Percentiles rank a stretch among this genome's conserved stretches.
These are phyloP conservation scores for Mallotus nudiflorus DNA, from an alignment of 345 rosid genomes.

Conservation along the genomic window DNA sequence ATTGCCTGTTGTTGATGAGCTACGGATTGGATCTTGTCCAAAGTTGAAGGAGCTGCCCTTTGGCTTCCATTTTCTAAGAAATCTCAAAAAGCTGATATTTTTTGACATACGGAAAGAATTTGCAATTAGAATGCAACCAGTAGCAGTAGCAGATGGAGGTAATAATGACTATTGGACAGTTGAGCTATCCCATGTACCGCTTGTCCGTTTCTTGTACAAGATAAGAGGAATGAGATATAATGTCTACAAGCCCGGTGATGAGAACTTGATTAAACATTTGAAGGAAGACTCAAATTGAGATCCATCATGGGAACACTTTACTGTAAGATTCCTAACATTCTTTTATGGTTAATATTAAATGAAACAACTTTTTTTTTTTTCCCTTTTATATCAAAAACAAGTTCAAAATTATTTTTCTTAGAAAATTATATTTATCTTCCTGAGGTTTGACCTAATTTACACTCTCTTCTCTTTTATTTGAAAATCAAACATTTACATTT, in stretches of 20 bases:
- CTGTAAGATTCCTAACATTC: too few relatives aligned
- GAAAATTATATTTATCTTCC: too few relatives aligned
- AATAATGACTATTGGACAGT: not conserved
- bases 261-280: not conserved
- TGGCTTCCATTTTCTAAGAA: not conserved
- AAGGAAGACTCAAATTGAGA: too few relatives aligned
- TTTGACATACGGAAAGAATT: not conserved
- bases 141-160: too few relatives aligned
- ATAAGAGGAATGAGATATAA: not conserved
- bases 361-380: too few relatives aligned
- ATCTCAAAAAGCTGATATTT: not conserved
- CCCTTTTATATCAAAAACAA: too few relatives aligned
- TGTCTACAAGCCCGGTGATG: not conserved
- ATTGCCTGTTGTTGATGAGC: not conserved
- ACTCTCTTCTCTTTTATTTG: too few relatives aligned
- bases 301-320: too few relatives aligned
- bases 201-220: not conserved
- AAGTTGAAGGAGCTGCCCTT: not conserved
- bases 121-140: not conserved
- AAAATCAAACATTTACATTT: too few relatives aligned
- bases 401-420: too few relatives aligned
- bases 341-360: too few relatives aligned
- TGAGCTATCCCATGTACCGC: not conserved
- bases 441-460: too few relatives aligned
- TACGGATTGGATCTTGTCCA: not conserved